Evolutionary conservation across 768 basidiomycete genomes (phyloP), one percentile per base, ranked within the genome.

Genomic region (Lactifluus piperatus): DNA sequence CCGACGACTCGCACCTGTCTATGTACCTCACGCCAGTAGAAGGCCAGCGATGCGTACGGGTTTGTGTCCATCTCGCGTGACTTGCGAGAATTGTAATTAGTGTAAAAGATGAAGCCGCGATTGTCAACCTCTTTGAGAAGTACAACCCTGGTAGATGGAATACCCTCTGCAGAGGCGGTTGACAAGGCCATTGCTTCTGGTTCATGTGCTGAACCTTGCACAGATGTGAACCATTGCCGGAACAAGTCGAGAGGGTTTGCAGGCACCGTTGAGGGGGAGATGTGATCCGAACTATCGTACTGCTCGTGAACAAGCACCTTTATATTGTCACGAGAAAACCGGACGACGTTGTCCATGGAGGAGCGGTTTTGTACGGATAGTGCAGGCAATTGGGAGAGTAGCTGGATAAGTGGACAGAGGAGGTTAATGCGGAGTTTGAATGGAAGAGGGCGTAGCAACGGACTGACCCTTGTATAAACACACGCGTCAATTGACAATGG

Each of bases 81-180:
- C 74, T 98, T 99, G 64, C 94, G 83, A 11, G 93, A 95, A 41
- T 84, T 81, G 75, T 98, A 98, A 74, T 99, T 99, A 32, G 95
- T 98, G 79, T 81, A 99, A 75, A 97, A 97, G 57, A 95, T 82
- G 75, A 98, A 97, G 51, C 97, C 97, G 55, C 77, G 82, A 30
- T 78, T 68, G 75, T 98, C 97, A 66, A 91, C 82, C 68, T 92
- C 82, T 72, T 94, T 97, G 68, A 98, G 83, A 59, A 97, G 84
- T 56, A 97, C 94, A 72, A 91, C 81, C 64, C 95, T 84, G 11
- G 87, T 83, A 37, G 91, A 92, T 26, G 95, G 95, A 62, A 94
- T 80, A 36, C 89, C 92, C 1, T 72, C 64, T 16, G 79, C 69
- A 1, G 88, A 83, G 10, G 82, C 81, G 52, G 91, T 92, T 51